Percentiles rank a stretch among this genome's conserved stretches.
Conservation (phyloP, 2,329 filamentous ascomycete species). For the Albophoma yamanashiensis region DNA sequence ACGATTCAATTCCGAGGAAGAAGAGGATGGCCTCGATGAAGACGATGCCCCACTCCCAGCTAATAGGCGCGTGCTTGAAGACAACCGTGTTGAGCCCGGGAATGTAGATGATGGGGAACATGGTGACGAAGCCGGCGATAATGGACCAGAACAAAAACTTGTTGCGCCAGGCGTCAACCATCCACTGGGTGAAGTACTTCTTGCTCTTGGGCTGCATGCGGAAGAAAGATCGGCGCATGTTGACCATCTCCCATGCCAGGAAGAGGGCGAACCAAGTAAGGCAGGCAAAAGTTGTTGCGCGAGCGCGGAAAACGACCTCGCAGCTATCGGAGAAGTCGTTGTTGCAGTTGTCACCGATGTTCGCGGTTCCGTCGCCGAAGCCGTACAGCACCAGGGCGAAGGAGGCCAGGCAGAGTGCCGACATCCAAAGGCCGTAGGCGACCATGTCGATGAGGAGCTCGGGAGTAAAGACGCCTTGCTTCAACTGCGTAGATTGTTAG, state of each 20-base stretch:
- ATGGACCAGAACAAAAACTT: conserved; percentile 58
- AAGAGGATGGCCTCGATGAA: conserved; percentile 44
- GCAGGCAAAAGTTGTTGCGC: conserved; percentile 61
- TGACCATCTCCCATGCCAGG: conserved; percentile 66
- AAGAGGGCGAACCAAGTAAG: conserved; percentile 67
- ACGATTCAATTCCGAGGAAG: conserved; percentile 44
- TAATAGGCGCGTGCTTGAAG: conserved; percentile 47
- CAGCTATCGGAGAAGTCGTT: conserved; percentile 39
- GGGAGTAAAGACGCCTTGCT: conserved; percentile 49
- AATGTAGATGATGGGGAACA: conserved; percentile 44
- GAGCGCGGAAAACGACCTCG: conserved; percentile 54
- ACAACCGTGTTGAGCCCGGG: conserved; percentile 45
- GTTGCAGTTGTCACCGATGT: conserved; percentile 52
- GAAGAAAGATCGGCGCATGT: conserved; percentile 62
- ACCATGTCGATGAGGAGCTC: conserved; percentile 57
- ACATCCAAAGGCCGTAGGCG: conserved; percentile 58
- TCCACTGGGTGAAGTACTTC: conserved; percentile 54
- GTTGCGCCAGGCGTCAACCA: conserved; percentile 57
- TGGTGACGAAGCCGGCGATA: conserved; percentile 30
- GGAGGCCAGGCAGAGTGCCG: conserved; percentile 42
- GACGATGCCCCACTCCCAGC: conserved; percentile 51
- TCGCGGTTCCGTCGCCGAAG: conserved; percentile 32
- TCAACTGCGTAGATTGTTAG: conserved; percentile 14
- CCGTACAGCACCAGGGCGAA: conserved; percentile 43
- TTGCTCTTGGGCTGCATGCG: conserved; percentile 55